Percentiles rank a stretch among this genome's conserved stretches.
phyloP scores from a whole-genome alignment of 1,284 basidiomycete species.

The Irpex sp. region DNA sequence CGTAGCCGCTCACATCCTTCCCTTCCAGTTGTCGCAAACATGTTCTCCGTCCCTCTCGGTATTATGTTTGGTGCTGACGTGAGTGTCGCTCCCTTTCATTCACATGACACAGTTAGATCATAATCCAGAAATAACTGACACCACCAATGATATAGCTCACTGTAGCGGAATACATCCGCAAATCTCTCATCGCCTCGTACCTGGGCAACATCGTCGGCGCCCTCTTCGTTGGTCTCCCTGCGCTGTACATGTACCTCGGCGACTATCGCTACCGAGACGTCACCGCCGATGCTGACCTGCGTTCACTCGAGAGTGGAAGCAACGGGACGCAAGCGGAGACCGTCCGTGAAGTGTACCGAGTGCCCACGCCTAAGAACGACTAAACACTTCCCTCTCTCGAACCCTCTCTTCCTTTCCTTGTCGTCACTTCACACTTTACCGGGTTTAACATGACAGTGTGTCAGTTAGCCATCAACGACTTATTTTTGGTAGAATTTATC shows the following conservation, averaged over 20 bases:
- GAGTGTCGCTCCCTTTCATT: constrained; percentile 20
- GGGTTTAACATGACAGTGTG: no score
- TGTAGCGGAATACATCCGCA: constrained; percentile 60
- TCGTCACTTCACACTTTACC: background rate
- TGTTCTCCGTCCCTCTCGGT: constrained; percentile 71
- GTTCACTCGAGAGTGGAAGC: constrained; percentile 40
- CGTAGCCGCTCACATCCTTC: background rate
- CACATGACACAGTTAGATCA: background rate
- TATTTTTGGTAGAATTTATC: no score
- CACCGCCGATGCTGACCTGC: constrained; percentile 7
- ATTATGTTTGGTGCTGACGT: constrained; percentile 71
- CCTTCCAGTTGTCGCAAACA: constrained; percentile 58
- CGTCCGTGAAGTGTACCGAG: constrained; percentile 11
- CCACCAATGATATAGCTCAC: constrained; percentile 38
- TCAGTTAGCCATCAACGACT: no score
- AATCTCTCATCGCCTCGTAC: constrained; percentile 68
- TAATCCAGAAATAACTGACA: constrained; percentile 3
- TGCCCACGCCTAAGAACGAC: background rate
- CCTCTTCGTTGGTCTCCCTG: constrained; percentile 59
- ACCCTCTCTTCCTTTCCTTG: background rate
- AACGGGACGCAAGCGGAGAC: constrained; percentile 57
- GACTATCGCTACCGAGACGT: constrained; percentile 34
- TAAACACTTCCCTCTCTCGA: background rate
- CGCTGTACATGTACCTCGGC: constrained; percentile 55
- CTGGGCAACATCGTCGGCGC: constrained; percentile 71